These are phyloP conservation scores for Aspergillus sojae DNA, from an alignment of 2,329 filamentous ascomycete genomes.

Conservation along the genomic window DNA sequence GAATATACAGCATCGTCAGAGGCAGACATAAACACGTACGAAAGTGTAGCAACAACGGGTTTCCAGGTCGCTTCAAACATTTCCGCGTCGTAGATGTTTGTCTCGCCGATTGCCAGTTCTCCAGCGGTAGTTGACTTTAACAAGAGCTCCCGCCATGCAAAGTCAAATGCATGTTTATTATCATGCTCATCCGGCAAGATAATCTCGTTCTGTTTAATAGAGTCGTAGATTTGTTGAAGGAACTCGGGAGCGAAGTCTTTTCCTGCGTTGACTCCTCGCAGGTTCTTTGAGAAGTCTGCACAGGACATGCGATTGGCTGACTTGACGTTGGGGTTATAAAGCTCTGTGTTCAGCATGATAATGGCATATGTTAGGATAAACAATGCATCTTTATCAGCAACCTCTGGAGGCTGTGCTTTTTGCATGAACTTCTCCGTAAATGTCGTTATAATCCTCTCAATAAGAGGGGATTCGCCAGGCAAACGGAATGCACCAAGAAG, in stretches of 20 bases:
- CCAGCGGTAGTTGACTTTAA: conserved; percentile 79
- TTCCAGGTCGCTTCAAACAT: conserved; percentile 98
- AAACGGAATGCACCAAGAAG: conserved; percentile 91
- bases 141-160: conserved; percentile 93
- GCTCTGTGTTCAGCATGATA: conserved; percentile 96
- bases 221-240: conserved; percentile 82
- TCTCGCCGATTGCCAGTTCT: conserved; percentile 76
- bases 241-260: conserved; percentile 84
- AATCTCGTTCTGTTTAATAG: conserved; percentile 91
- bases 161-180: conserved; percentile 94
- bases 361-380: conserved; percentile 94
- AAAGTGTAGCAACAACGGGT: conserved; percentile 89
- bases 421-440: conserved; percentile 86
- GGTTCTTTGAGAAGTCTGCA: conserved; percentile 79
- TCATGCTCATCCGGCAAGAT: conserved; percentile 97
- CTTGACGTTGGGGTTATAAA: conserved; percentile 87
- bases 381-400: conserved; percentile 83
- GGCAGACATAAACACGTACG: conserved; percentile 98
- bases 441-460: conserved; percentile 84
- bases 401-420: conserved; percentile 68
- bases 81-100: conserved; percentile 93
- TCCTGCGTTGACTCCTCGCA: conserved; percentile 86
- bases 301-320: conserved; percentile 79
- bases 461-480: conserved; percentile 88
- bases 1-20: conserved; percentile 96